Evolutionary conservation across 164 flowering plant species (phyloP).

Genomic region (Echeveria elegans): DNA sequence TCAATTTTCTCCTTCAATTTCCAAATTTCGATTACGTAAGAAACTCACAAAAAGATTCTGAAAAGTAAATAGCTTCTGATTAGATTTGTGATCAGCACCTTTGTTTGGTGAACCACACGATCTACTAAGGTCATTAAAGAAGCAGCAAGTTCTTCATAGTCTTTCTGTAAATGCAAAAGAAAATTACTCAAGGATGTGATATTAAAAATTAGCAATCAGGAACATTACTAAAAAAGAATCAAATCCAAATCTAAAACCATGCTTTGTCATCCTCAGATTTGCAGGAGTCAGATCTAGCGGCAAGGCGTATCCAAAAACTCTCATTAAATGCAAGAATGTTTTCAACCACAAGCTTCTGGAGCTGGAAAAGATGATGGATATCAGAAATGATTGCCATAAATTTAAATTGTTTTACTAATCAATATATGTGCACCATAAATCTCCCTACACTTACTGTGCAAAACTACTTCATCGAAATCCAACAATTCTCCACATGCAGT

Average conservation of each 20-base stretch:
- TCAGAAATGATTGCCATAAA: constrained; percentile 1
- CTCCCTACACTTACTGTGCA: not conserved
- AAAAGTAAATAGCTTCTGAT: not conserved
- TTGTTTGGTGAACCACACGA: constrained; percentile 66
- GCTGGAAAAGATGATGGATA: constrained; percentile 33
- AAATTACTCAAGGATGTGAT: constrained; percentile 6
- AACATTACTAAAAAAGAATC: constrained; percentile 12
- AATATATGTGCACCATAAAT: not conserved
- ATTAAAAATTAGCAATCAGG: not conserved
- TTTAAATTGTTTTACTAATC: not conserved
- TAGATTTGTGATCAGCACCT: constrained; percentile 23
- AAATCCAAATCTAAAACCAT: constrained; percentile 41
- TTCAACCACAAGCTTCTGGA: constrained; percentile 77
- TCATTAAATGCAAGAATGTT: constrained; percentile 86
- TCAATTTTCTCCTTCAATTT: constrained; percentile 81
- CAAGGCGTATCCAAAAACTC: constrained; percentile 87
- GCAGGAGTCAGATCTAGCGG: constrained; percentile 85
- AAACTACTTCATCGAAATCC: not conserved
- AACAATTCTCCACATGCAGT: not conserved
- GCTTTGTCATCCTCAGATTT: constrained; percentile 97
- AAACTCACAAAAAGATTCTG: constrained; percentile 2
- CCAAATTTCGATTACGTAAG: not conserved
- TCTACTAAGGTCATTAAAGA: constrained; percentile 81
- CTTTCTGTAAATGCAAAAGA: constrained; percentile 54
- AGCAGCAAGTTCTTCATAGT: constrained; percentile 81